Evolutionary conservation across 495 filamentous ascomycete genomes (phyloP).

Genomic region (Cryomyces antarcticus): DNA sequence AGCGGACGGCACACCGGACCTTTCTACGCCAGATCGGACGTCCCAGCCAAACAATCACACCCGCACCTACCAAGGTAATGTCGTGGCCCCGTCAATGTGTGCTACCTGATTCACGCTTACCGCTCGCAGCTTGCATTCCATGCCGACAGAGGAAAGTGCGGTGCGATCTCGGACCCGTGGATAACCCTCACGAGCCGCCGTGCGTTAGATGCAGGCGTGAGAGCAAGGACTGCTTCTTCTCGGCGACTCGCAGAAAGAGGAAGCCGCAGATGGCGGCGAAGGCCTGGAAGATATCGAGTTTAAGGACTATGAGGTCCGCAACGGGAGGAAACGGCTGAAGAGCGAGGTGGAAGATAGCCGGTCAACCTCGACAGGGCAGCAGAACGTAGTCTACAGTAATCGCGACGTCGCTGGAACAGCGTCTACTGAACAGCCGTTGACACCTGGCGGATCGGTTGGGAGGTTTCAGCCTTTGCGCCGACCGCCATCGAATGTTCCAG

Average conservation of each 20-base stretch:
- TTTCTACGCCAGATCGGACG: too few relatives aligned
- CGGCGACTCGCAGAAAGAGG: conserved; percentile 81
- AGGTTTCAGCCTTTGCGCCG: conserved; percentile 34
- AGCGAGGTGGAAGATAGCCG: conserved; percentile 3
- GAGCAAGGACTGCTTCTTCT: conserved; percentile 89
- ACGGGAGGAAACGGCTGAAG: conserved; percentile 18
- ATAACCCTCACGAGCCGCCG: conserved; percentile 82
- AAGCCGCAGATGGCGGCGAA: conserved; percentile 44
- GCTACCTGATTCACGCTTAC: background rate
- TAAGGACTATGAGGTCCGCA: conserved; percentile 18
- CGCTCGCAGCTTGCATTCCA: conserved; percentile 42
- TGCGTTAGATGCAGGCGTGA: conserved; percentile 87
- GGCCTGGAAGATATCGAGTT: conserved; percentile 14
- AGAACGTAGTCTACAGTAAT: background rate
- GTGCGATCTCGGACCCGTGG: conserved; percentile 84
- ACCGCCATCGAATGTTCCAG: conserved; percentile 6
- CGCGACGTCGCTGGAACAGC: background rate
- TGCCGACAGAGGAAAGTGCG: conserved; percentile 82
- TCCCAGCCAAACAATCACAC: too few relatives aligned
- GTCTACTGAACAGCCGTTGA: conserved; percentile 25
- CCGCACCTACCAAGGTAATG: too few relatives aligned
- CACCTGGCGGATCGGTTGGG: conserved; percentile 41
- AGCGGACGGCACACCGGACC: too few relatives aligned
- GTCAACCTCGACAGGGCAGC: conserved; percentile 1
- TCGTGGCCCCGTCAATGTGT: background rate